Evolutionary conservation across 1,284 basidiomycete species (phyloP), one percentile per base, ranked within the genome.

Genomic region (Boletellus deceptivus): DNA sequence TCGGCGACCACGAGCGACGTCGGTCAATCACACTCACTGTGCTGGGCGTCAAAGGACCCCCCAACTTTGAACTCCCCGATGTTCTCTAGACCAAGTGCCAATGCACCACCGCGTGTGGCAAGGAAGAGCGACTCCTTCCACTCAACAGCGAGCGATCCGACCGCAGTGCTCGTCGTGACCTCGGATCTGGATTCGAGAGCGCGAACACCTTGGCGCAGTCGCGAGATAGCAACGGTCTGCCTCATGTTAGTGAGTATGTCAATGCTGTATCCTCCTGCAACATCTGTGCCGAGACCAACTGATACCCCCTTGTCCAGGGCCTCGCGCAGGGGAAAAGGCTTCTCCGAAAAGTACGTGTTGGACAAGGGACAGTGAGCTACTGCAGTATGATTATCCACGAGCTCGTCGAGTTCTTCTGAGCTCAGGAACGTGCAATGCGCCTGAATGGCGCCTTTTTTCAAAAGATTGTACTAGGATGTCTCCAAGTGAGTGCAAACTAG

Each of bases 301-400:
- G 75, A 78, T 24, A 91, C 80, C 0, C 77, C 77, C 18, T 67
- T 69, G 36, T 78, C 68, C 18, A 93, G 71, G 1, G 89, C 88
- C 65, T 92, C 88, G 27, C 87, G 82, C 13, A 93, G 72, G 3
- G 77, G 80, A 61, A 93, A 88, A 0, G 84, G 81, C 50, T 79
- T 75, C 9, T 84, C 79, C 0, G 89, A 91, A 68, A 93, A 91
- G 69, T 93, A 94, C 1, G 80, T 78, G 61, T 93, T 93, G 0
- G 89, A 92, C 11, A 93, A 74, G 0, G 91, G 91, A 64, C 91
- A 94, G 59, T 92, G 89, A 0, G 91, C 89, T 22, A 93, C 74
- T 2, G 87, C 75, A 1, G 84, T 80, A 7, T 82, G 80, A 31
- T 67, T 68, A 4, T 60, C 58, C 2, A 74, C 71, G 10, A 93